A percentile compares a stretch with the other conserved stretches of the same genome.
phyloP scores from a whole-genome alignment of 108 stramenopile species.

The Cyclostephanos invisitatus region DNA sequence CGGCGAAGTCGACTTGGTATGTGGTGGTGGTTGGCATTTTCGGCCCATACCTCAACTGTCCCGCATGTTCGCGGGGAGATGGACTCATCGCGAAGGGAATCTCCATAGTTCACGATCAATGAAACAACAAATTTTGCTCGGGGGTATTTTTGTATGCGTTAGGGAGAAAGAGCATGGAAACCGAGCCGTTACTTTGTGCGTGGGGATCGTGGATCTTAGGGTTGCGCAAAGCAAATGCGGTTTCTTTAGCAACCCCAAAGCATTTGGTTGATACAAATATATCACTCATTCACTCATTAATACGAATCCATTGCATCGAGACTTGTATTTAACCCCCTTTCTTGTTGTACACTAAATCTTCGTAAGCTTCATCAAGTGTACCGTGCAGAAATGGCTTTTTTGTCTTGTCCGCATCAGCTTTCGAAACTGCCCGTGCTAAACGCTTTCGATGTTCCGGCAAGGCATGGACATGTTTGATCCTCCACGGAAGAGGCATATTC shows the following conservation, averaged over 20 bases:
- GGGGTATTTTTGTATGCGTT: no score
- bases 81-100: no score
- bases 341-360: constrained; percentile 37
- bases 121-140: no score
- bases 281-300: background rate
- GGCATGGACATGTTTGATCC: constrained; percentile 40
- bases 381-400: constrained; percentile 32
- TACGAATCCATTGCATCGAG: background rate
- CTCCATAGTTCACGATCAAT: no score
- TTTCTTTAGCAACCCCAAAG: no score
- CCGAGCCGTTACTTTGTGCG: no score
- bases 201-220: no score
- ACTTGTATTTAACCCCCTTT: constrained; percentile 10
- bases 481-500: constrained; percentile 58
- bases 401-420: constrained; percentile 22
- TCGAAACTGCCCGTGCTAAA: constrained; percentile 33
- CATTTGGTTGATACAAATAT: background rate
- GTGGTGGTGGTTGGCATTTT: constrained; percentile 20
- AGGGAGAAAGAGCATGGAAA: no score
- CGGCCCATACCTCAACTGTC: background rate
- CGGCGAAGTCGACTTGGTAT: constrained; percentile 51
- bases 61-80: no score
- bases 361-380: constrained; percentile 55
- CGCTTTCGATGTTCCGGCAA: constrained; percentile 53
- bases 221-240: no score